Conservation (phyloP, 2,329 filamentous ascomycete genomes). For the Aureobasidium sp. region DNA sequence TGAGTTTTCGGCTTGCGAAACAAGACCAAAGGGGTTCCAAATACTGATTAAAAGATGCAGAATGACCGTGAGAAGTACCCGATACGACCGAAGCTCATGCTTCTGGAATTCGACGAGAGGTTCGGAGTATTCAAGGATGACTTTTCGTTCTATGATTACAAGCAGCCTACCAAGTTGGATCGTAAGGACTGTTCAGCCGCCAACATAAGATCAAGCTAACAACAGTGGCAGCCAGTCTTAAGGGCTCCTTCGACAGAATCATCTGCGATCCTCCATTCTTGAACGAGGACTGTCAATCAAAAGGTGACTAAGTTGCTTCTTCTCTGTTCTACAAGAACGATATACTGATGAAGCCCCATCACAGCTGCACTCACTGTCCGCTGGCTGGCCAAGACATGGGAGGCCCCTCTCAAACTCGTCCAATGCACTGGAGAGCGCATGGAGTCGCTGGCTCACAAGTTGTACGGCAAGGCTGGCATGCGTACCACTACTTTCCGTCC, state of each 20-base stretch:
- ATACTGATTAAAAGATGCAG: background rate
- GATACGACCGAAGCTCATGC: slow-evolving; percentile 49
- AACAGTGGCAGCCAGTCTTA: slow-evolving; percentile 42
- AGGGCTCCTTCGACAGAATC: slow-evolving; percentile 58
- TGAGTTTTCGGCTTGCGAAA: slow-evolving; percentile 28
- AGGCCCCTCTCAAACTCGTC: slow-evolving; percentile 42
- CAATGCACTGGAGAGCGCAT: slow-evolving; percentile 73
- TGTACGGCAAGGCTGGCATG: slow-evolving; percentile 59
- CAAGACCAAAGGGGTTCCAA: background rate
- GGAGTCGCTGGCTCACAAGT: slow-evolving; percentile 52
- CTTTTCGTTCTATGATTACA: slow-evolving; percentile 68
- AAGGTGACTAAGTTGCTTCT: slow-evolving; percentile 40
- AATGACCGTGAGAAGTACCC: slow-evolving; percentile 16
- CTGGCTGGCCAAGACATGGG: slow-evolving; percentile 56
- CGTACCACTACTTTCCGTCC: slow-evolving; percentile 61
- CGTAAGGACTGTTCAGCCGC: slow-evolving; percentile 28
- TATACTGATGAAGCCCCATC: slow-evolving; percentile 16
- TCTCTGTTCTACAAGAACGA: background rate
- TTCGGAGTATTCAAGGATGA: slow-evolving; percentile 69
- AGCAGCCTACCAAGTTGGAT: slow-evolving; percentile 58
- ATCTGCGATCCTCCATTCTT: slow-evolving; percentile 74
- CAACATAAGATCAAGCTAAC: background rate
- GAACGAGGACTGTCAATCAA: slow-evolving; percentile 72
- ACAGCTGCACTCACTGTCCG: slow-evolving; percentile 63
- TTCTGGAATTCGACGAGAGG: slow-evolving; percentile 67